Conservation (phyloP, 371 early-diverging fungal species). For the Zancudomyces culisetae region DNA sequence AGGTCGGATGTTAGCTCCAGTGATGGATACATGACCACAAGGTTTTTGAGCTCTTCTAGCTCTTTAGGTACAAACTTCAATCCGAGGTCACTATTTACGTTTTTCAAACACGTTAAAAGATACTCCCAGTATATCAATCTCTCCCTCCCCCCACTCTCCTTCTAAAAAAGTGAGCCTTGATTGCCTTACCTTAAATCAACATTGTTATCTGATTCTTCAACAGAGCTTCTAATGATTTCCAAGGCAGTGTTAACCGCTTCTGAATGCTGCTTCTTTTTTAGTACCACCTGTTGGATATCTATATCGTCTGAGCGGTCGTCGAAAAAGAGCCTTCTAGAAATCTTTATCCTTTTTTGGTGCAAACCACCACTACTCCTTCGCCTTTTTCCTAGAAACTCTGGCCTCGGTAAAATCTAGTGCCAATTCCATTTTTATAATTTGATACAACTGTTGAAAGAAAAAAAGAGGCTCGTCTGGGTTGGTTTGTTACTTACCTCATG, state of each 20-base stretch:
- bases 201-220: constrained; percentile 12
- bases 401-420: no score
- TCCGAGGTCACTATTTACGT: constrained; percentile 11
- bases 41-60: constrained; percentile 20
- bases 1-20: constrained; percentile 11
- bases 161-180: background rate
- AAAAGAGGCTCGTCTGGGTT: no score
- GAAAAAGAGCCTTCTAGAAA: constrained; percentile 13
- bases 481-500: no score
- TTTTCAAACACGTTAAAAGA: no score
- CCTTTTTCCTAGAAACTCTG: background rate
- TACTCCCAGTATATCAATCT: no score
- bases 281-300: constrained; percentile 5
- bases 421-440: no score
- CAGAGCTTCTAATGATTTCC: constrained; percentile 14
- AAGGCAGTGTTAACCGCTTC: constrained; percentile 7
- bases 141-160: no score
- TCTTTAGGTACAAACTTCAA: constrained; percentile 18
- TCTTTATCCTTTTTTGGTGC: background rate
- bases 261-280: background rate
- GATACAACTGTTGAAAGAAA: no score
- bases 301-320: constrained; percentile 10
- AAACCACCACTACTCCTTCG: background rate
- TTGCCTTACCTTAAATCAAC: constrained; percentile 10
- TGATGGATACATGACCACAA: constrained; percentile 15